These are phyloP conservation scores for Nitzschia palea DNA, from an alignment of 108 stramenopile genomes.

Conservation along the genomic window DNA sequence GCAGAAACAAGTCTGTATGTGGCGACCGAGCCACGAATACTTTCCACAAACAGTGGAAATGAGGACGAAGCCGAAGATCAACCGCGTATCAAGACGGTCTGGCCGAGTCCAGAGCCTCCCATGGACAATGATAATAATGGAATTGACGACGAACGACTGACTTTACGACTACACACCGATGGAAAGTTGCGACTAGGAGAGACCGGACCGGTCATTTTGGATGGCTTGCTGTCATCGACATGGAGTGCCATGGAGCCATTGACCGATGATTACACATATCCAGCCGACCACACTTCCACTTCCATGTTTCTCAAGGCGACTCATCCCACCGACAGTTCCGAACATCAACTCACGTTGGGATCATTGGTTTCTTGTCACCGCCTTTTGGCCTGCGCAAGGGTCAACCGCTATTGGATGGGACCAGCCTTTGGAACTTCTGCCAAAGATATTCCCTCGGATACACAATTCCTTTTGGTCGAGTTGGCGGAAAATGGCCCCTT, in stretches of 20 bases:
- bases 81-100: too few relatives aligned
- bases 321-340: background rate
- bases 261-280: background rate
- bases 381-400: conserved; percentile 33
- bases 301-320: conserved; percentile 6
- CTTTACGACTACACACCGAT: background rate
- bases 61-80: background rate
- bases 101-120: too few relatives aligned
- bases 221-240: background rate
- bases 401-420: conserved; percentile 55
- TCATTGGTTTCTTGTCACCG: conserved; percentile 16
- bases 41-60: background rate
- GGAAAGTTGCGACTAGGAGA: background rate
- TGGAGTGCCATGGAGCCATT: background rate
- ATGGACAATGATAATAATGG: background rate
- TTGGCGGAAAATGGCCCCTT: conserved; percentile 21
- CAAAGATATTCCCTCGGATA: conserved; percentile 40
- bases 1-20: background rate
- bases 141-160: background rate
- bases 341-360: conserved; percentile 7
- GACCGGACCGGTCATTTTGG: background rate
- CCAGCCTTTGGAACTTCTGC: conserved; percentile 25
- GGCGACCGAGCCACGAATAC: background rate
- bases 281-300: background rate
- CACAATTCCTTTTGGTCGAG: conserved; percentile 48